A percentile compares a stretch with the other conserved stretches of the same genome.
phyloP scores from a whole-genome alignment of 208 protist genomes.

The Acanthamoeba healyi region DNA sequence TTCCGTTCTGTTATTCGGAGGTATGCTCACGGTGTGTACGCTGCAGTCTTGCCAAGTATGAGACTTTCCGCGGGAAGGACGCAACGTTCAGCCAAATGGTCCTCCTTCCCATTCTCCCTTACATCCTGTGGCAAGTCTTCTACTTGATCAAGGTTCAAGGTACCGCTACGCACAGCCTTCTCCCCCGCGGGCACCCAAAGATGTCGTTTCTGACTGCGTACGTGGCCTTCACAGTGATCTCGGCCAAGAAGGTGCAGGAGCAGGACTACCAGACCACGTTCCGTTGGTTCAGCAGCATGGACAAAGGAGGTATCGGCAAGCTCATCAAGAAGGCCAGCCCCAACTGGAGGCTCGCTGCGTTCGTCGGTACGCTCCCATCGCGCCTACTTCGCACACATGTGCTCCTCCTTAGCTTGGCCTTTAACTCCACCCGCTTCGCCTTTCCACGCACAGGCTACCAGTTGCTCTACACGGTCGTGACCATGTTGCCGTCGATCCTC shows the following conservation, averaged over 20 bases:
- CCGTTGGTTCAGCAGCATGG: conserved; percentile 77
- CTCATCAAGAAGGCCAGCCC: conserved; percentile 70
- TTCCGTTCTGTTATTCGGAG: neutral
- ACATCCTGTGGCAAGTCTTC: conserved; percentile 81
- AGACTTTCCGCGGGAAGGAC: conserved; percentile 36
- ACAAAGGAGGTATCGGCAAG: conserved; percentile 72
- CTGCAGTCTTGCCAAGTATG: conserved; percentile 24
- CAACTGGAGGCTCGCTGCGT: neutral
- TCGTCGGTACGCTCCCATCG: neutral
- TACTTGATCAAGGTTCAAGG: conserved; percentile 82
- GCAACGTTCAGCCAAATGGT: conserved; percentile 38
- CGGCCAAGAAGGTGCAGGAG: conserved; percentile 77
- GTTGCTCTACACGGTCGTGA: conserved; percentile 80
- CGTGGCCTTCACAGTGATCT: too few relatives aligned
- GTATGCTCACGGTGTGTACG: neutral
- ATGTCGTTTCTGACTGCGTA: too few relatives aligned
- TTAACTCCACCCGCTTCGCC: neutral
- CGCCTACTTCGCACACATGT: too few relatives aligned
- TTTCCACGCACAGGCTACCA: conserved; percentile 60
- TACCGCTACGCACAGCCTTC: neutral
- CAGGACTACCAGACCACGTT: conserved; percentile 77
- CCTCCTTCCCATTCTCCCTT: conserved; percentile 74
- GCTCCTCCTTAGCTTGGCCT: neutral
- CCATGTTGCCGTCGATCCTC: conserved; percentile 68
- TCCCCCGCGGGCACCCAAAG: too few relatives aligned